Conservation (phyloP, 108 stramenopile species). For the Skeletonema costatum region DNA sequence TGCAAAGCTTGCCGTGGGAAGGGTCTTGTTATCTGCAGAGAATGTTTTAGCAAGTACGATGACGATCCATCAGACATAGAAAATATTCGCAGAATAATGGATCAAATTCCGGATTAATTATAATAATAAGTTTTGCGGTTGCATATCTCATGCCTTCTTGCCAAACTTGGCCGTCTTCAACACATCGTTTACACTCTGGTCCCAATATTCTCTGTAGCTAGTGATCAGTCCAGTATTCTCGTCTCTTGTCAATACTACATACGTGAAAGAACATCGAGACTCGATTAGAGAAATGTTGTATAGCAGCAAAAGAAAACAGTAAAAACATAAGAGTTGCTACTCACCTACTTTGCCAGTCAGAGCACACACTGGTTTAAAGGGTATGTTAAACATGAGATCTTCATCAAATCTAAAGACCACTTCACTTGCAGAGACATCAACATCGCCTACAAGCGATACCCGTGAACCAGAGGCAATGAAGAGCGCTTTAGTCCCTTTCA, state of each 20-base stretch:
- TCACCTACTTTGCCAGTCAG: slow-evolving; percentile 58
- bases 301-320: not conserved
- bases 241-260: slow-evolving; percentile 67
- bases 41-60: slow-evolving; percentile 67
- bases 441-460: slow-evolving; percentile 65
- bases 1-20: slow-evolving; percentile 74
- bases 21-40: slow-evolving; percentile 76
- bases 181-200: slow-evolving; percentile 81
- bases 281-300: not conserved
- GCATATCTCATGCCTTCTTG: slow-evolving; percentile 26
- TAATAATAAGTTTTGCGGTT: not conserved
- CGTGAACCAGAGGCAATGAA: slow-evolving; percentile 73
- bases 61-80: slow-evolving; percentile 82
- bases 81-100: slow-evolving; percentile 71
- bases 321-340: not conserved
- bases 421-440: slow-evolving; percentile 46
- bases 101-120: slow-evolving; percentile 65
- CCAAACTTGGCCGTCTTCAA: slow-evolving; percentile 76
- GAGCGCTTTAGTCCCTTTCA: slow-evolving; percentile 76
- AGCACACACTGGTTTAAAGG: slow-evolving; percentile 71
- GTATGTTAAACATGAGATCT: slow-evolving; percentile 81
- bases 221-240: slow-evolving; percentile 78
- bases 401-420: slow-evolving; percentile 81
- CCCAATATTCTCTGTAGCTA: slow-evolving; percentile 86
- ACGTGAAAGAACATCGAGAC: not conserved